These are phyloP conservation scores for Aspergillus fischeri DNA, from an alignment of 2,329 filamentous ascomycete genomes.

Conservation along the genomic window DNA sequence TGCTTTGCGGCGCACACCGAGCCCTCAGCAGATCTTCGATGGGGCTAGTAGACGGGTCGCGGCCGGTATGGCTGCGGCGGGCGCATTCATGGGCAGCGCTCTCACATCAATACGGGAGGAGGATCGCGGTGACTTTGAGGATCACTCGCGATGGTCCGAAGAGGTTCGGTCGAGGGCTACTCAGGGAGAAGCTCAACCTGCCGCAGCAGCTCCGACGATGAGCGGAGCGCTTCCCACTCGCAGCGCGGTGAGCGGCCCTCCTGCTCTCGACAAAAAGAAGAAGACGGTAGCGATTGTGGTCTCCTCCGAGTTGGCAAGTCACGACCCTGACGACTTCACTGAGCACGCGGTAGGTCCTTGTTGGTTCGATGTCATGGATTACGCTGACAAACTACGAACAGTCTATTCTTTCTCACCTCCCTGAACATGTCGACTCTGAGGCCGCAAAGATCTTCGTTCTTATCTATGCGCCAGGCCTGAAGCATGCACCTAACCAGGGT, in stretches of 20 bases:
- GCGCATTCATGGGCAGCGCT: constrained; percentile 76
- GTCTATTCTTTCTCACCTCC: constrained; percentile 87
- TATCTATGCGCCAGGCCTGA: constrained; percentile 79
- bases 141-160: constrained; percentile 89
- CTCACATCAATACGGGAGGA: constrained; percentile 81
- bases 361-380: background rate
- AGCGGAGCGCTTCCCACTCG: constrained; percentile 29
- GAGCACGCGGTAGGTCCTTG: constrained; percentile 71
- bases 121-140: constrained; percentile 72
- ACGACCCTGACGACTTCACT: constrained; percentile 54
- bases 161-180: constrained; percentile 67
- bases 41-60: constrained; percentile 75
- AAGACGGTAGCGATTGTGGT: constrained; percentile 87
- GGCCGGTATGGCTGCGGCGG: constrained; percentile 77
- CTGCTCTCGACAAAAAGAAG: constrained; percentile 45
- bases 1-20: constrained; percentile 75
- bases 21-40: constrained; percentile 83
- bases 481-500: constrained; percentile 49
- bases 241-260: constrained; percentile 30
- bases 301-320: constrained; percentile 66
- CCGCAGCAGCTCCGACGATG: constrained; percentile 21
- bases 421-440: constrained; percentile 68
- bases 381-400: constrained; percentile 31
- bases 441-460: constrained; percentile 77
- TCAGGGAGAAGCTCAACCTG: constrained; percentile 24